Evolutionary conservation across 371 early-diverging fungal species (phyloP).

Genomic region (Mucor lusitanicus): DNA sequence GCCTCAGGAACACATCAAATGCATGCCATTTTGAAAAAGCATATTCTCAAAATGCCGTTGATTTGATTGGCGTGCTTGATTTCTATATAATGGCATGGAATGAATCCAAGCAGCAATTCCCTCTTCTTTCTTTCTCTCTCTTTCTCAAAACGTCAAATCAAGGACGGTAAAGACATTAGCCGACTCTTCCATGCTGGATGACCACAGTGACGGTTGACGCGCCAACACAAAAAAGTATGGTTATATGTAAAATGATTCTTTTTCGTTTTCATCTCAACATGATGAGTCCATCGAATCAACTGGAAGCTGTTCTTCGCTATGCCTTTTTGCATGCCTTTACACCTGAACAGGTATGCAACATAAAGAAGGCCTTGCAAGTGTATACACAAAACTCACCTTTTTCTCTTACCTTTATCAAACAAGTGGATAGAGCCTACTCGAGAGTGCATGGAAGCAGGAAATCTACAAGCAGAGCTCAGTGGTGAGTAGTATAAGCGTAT

Average conservation of each 20-base stretch:
- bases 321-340: conserved; percentile 28
- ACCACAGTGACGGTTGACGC: conserved; percentile 3
- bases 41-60: too few relatives aligned
- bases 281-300: conserved; percentile 15
- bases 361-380: neutral
- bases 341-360: conserved; percentile 29
- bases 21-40: too few relatives aligned
- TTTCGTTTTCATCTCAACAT: neutral
- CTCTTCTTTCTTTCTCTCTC: too few relatives aligned
- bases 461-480: conserved; percentile 25
- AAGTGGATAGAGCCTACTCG: conserved; percentile 45
- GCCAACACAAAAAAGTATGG: neutral
- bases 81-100: too few relatives aligned
- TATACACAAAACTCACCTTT: neutral
- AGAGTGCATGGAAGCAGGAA: conserved; percentile 31
- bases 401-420: neutral
- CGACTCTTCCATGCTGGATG: neutral
- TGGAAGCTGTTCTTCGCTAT: conserved; percentile 34
- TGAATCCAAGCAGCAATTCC: too few relatives aligned
- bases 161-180: neutral
- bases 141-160: neutral
- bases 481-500: conserved; percentile 23
- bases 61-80: too few relatives aligned
- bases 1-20: neutral
- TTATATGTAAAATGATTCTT: too few relatives aligned